Base-by-base conservation (phyloP, 352 stramenopile species). In the Phytopythium helicoides region DNA sequence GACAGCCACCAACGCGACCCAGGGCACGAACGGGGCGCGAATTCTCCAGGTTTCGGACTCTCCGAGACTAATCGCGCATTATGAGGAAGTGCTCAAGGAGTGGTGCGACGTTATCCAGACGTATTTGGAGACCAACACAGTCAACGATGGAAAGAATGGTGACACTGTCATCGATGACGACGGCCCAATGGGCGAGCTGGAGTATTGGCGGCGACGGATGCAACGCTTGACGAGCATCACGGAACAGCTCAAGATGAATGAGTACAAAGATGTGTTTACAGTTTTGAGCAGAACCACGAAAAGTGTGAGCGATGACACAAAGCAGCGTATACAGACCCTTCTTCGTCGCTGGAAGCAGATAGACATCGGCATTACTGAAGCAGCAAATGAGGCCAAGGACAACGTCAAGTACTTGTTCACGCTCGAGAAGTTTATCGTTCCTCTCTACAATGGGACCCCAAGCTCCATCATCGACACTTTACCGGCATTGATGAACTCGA, bases 401-500 rank as follows among this genome's bases (percentile, higher is more conserved):
- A 99, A 99, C 69, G 91, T 98, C 38, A 99, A 99, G 68, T 99
- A 99, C 65, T 71, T 99, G 9, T 98, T 97, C 62, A 99, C 97
- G 26, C 79, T 99, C 6, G 96, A 99, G 54, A 97, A 98, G 53
- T 99, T 98, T 59, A 87, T 95, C 47, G 75, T 93, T 14, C 86
- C 86, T 18, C 60, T 95, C 15, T 95, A 95, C 52, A 96, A 86
- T 18, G 95, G 95, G 47, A 98, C 94, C 28, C 92, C 95, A 5
- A 96, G 92, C 53, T 96, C 92, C n/a, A 99, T 99, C 54, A 97
- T 99, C 53, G 96, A 99, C 74, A 98, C 96, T 44, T 74, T 99
- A 15, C 97, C 97, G 6, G 96, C 96, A 26, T 81, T 99, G 4
- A 98, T 99, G 76, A 99, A 99, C 74, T 98, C 92, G 26, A 99